Percentiles rank a stretch among this genome's conserved stretches.
Evolutionary conservation across 306 rosid genomes (phyloP).

Genomic region (Vigna angularis): DNA sequence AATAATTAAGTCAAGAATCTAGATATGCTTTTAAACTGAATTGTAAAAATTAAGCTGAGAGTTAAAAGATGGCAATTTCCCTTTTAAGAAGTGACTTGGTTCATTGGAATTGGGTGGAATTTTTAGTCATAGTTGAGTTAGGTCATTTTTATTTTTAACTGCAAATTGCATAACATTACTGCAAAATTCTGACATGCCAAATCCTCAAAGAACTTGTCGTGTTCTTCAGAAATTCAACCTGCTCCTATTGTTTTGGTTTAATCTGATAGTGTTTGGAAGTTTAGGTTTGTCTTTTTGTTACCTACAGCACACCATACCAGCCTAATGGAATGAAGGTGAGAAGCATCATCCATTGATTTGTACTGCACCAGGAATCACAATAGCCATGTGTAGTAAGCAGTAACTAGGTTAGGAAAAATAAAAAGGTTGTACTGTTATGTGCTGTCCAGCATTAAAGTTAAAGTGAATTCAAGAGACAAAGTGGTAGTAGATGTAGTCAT

Average conservation of each 20-base stretch:
- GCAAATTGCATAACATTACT: constrained; percentile 33
- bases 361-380: constrained; percentile 29
- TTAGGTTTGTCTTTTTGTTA: constrained; percentile 40
- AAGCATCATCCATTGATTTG: neutral
- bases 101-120: constrained; percentile 11
- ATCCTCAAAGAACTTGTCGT: neutral
- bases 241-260: neutral
- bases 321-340: constrained; percentile 17
- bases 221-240: constrained; percentile 11
- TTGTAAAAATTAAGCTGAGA: no score
- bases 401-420: constrained; percentile 38
- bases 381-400: constrained; percentile 36
- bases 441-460: constrained; percentile 48
- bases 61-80: no score
- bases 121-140: neutral
- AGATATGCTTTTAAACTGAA: no score
- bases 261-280: constrained; percentile 22
- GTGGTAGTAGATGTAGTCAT: neutral
- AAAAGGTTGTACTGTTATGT: neutral
- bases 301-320: constrained; percentile 18
- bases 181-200: constrained; percentile 10
- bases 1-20: no score
- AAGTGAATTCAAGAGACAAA: constrained; percentile 11
- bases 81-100: no score
- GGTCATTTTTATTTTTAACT: constrained; percentile 34